phyloP scores from a whole-genome alignment of 2,329 filamentous ascomycete genomes.

The Eurotiales sp. region DNA sequence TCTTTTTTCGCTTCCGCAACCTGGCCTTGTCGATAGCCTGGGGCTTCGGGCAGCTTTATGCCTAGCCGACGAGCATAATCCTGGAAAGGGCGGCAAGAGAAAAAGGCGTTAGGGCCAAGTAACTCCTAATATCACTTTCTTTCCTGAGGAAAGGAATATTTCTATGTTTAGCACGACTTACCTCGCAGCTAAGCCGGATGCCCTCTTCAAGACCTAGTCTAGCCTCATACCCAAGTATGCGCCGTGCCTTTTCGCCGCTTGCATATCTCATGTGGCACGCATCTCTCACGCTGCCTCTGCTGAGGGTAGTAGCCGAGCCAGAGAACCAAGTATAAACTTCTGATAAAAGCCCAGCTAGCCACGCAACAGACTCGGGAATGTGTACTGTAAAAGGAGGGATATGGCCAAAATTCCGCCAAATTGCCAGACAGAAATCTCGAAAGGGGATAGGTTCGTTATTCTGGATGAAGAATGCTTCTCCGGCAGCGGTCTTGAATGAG shows the following conservation, averaged over 20 bases:
- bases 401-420: slow-evolving; percentile 49
- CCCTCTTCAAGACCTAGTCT: slow-evolving; percentile 50
- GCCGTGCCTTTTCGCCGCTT: slow-evolving; percentile 49
- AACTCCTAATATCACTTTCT: not conserved
- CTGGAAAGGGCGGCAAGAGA: slow-evolving; percentile 17
- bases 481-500: slow-evolving; percentile 36
- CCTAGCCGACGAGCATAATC: slow-evolving; percentile 32
- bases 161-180: slow-evolving; percentile 22
- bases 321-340: slow-evolving; percentile 48
- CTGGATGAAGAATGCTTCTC: slow-evolving; percentile 45
- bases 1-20: not conserved
- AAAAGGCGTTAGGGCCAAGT: slow-evolving; percentile 1
- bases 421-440: slow-evolving; percentile 41
- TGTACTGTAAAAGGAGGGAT: slow-evolving; percentile 45
- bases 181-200: slow-evolving; percentile 47
- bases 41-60: slow-evolving; percentile 19
- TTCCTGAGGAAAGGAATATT: not conserved
- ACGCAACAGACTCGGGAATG: slow-evolving; percentile 49
- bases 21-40: not conserved
- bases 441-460: slow-evolving; percentile 46
- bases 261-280: slow-evolving; percentile 53
- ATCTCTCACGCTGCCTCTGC: slow-evolving; percentile 54
- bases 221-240: slow-evolving; percentile 52
- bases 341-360: slow-evolving; percentile 43
- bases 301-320: slow-evolving; percentile 45